Evolutionary conservation across 176 grass and related monocot species (phyloP).

Genomic region (Pontederia paniculata): DNA sequence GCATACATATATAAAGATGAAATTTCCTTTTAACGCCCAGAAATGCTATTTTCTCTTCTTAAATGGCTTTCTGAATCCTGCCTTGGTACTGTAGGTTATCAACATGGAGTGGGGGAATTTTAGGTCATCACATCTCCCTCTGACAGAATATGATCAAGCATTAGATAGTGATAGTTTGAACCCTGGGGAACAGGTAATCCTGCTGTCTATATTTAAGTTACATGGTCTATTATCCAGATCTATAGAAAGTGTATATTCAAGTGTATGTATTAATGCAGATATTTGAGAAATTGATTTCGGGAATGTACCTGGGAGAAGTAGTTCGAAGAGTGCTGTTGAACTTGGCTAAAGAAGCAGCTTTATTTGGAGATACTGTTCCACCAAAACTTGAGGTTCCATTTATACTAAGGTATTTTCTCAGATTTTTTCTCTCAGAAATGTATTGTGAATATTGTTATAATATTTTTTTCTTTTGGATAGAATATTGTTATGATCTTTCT

Average conservation of each 20-base stretch:
- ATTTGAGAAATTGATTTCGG: conserved; percentile 97
- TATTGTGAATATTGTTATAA: neutral
- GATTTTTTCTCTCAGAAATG: neutral
- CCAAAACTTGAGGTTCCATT: conserved; percentile 10
- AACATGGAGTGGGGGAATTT: conserved; percentile 90
- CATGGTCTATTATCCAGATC: neutral
- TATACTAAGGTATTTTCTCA: conserved; percentile 2
- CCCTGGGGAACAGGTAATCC: conserved; percentile 63
- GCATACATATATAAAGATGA: no score
- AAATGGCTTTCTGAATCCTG: neutral
- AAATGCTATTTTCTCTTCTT: neutral
- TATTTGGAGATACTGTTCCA: conserved; percentile 18
- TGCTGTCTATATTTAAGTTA: conserved; percentile 4
- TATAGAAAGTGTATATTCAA: neutral
- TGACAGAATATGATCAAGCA: conserved; percentile 59
- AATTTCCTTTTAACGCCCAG: neutral
- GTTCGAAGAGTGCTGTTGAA: conserved; percentile 67
- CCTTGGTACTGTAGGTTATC: conserved; percentile 40
- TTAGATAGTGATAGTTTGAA: conserved; percentile 76
- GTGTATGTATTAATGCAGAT: conserved; percentile 34
- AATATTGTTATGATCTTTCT: no score
- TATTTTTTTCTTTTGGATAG: no score
- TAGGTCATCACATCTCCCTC: conserved; percentile 59
- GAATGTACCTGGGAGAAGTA: conserved; percentile 97
- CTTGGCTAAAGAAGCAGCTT: conserved; percentile 32